Percentiles rank a stretch among this genome's conserved stretches.
phyloP scores from a whole-genome alignment of 306 rosid genomes.

The Dalbergia oliveri region DNA sequence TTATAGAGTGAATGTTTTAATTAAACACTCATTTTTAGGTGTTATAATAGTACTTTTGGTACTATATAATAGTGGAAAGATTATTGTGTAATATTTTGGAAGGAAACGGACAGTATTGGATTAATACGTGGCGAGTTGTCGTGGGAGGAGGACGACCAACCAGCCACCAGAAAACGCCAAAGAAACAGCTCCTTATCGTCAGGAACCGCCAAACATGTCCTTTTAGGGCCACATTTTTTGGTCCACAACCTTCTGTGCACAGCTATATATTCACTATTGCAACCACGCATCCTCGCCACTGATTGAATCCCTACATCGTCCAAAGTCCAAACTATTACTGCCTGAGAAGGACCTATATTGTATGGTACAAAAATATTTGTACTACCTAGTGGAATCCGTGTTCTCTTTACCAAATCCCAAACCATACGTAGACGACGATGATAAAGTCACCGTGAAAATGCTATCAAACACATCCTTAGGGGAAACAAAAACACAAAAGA shows the following conservation, averaged over 20 bases:
- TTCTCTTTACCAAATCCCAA: constrained; percentile 22
- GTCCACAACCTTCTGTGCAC: constrained; percentile 35
- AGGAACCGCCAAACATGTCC: constrained; percentile 53
- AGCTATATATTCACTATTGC: constrained; percentile 11
- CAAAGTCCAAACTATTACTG: constrained; percentile 11
- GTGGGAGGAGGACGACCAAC: constrained; percentile 42
- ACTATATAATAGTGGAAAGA: background rate
- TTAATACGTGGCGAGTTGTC: constrained; percentile 44
- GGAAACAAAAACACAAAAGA: background rate
- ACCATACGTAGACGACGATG: background rate
- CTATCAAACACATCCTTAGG: background rate
- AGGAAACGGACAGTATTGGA: background rate
- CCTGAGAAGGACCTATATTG: constrained; percentile 13
- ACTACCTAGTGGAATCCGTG: constrained; percentile 34
- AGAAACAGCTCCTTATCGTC: constrained; percentile 39
- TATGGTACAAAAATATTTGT: background rate
- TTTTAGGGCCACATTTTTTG: constrained; percentile 30
- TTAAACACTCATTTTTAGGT: too few relatives aligned
- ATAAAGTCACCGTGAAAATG: background rate
- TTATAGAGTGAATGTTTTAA: too few relatives aligned
- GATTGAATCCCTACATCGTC: background rate
- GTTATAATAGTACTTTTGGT: too few relatives aligned
- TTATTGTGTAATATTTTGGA: background rate
- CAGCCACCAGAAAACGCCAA: constrained; percentile 29
- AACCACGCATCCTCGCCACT: constrained; percentile 30